Evolutionary conservation across 139 green algal genomes (phyloP).

Genomic region (Pseudopediastrum boryanum): DNA sequence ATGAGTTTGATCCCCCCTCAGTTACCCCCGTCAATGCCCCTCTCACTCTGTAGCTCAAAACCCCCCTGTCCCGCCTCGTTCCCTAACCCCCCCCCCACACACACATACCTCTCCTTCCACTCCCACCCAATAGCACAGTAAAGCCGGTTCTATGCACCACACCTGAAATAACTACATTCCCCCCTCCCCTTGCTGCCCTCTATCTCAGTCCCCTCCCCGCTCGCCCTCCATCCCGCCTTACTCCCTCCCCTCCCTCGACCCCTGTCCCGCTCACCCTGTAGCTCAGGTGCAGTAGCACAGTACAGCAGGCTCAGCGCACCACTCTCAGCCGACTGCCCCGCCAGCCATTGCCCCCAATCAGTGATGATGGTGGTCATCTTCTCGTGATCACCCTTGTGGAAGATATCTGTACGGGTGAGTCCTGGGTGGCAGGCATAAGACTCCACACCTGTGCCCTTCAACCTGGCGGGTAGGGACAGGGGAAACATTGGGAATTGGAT

Average conservation of each 20-base stretch:
- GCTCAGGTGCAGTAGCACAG: slow-evolving; percentile 1
- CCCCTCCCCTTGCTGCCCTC: not conserved
- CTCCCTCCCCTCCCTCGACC: no score
- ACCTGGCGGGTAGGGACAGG: not conserved
- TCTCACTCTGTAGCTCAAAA: no score
- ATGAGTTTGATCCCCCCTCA: no score
- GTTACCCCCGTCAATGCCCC: no score
- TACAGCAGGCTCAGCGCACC: slow-evolving; percentile 2
- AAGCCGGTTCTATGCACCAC: not conserved
- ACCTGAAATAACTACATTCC: not conserved
- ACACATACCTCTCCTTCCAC: not conserved
- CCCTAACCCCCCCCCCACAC: no score
- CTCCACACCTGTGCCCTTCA: slow-evolving; percentile 18
- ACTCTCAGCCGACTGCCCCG: not conserved
- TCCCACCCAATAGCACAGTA: not conserved
- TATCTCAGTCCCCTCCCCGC: no score
- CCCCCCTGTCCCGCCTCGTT: no score
- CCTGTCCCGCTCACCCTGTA: not conserved
- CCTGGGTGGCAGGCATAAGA: slow-evolving; percentile 16
- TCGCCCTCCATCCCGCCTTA: not conserved
- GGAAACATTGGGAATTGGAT: no score
- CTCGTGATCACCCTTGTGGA: slow-evolving; percentile 1
- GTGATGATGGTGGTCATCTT: slow-evolving; percentile 9
- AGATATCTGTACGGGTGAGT: slow-evolving; percentile 2
- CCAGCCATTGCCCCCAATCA: slow-evolving; percentile 8